Base-by-base conservation (phyloP, 176 grass and related monocot species). In the Canna indica region DNA sequence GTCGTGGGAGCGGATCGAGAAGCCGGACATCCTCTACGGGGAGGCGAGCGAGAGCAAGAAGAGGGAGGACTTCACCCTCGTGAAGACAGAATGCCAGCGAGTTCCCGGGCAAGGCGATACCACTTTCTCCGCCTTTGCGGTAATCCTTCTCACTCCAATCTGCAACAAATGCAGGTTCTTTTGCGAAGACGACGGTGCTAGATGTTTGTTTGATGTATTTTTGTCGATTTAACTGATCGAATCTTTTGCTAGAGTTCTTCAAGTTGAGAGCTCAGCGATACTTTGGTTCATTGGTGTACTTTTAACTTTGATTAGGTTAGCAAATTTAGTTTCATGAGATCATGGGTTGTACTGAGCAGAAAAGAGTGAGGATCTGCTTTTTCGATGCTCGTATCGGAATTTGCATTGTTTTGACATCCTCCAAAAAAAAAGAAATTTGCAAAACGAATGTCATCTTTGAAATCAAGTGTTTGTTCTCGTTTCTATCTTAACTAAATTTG, bases 31-130 rank as follows among this genome's bases (percentile, higher is more conserved):
- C 48, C 69, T 93, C 70, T 87, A 83, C 42, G 86, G 89, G 50
- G 67, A 99, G 79, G 88, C 86, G n/a, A 59, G 47, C 80, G 85
- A 90, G 77, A 93, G 83, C 70, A 99, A 90, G 90, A 99, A 99
- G 83, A 86, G 89, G 66, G 89, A 99, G 79, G 94, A 99, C 75
- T 87, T 99, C 84, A 90, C 89, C 36, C 69, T 99, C 20, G 45
- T 87, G n/a, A 57, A 59, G 76, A 44, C 73, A 59, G 83, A 85
- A 33, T 85, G 82, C 85, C 75, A 69, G 69, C 82, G 94, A 68
- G 56, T 72, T 4, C 67, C 45, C 1, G 75, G 30, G 17, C 77
- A 80, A 22, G 76, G 46, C 33, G 75, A 16, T 30, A 41, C 78
- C 59, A 33, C 80, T 56, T 90, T 99, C 84, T 99, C 89, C 1